Evolutionary conservation across 805 yeast species (phyloP), one percentile per base, ranked within the genome.

Genomic region (Saturnispora mendoncae): DNA sequence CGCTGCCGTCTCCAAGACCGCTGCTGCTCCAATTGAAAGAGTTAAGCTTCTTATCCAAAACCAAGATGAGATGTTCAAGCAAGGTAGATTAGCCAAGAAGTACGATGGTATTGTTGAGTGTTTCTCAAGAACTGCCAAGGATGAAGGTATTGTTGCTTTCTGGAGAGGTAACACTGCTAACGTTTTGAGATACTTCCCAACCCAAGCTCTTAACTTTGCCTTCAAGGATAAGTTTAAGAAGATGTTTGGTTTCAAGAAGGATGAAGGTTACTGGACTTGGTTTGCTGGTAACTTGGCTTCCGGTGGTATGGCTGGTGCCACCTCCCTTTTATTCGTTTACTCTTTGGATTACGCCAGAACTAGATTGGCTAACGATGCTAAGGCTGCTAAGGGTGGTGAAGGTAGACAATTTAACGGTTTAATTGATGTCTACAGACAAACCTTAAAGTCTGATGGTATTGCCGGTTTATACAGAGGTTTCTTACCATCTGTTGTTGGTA

Each of bases 111-210:
- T 87, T 53, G 71, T 58, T 51, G 97, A 87, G 65, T 85, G 95
- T 75, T 87, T 88, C 94, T 78, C 66, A 62, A 84, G 96, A 78
- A 88, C 97, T 57, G 82, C 88, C 53, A 82, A 84, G 57, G 85
- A 82, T 57, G 97, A 87, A 76, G 97, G 97, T 80, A 62, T 84
- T 51, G 75, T 71, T 55, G 72, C 97, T 51, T 86, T 87, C 90
- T 87, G 97, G 97, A 83, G 96, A 83, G 97, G 97, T 79, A 87
- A 87, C 88, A 88, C 96, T 54, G 97, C 97, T 62, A 87, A 87
- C 73, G 97, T 87, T 67, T 81, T 87, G 75, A 84, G 97, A 78
- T 87, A 88, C 80, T 87, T 87, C 94, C 97, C 97, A 70, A 88
- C 97, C 68, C 97, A 87, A 75, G 97, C 97, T 61, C 79, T 87